Conservation (phyloP, 306 rosid species). For the Purshia tridentata region DNA sequence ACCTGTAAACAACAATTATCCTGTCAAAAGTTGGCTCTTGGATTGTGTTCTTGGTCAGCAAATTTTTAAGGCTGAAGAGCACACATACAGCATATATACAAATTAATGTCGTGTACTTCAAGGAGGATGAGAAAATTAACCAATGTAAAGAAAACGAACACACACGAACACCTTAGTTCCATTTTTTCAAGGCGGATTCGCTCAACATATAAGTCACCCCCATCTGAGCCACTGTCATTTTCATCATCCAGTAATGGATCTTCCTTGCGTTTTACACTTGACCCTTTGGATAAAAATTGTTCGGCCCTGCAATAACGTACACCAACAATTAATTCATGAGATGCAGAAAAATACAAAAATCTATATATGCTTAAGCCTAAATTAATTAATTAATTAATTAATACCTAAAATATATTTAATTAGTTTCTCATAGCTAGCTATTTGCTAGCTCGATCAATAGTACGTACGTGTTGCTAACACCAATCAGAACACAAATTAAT, state of each 20-base stretch:
- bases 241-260: conserved; percentile 51
- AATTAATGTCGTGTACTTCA: not conserved
- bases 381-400: too few species aligned
- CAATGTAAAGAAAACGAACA: too few species aligned
- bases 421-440: too few species aligned
- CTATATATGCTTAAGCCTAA: too few species aligned
- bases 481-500: too few species aligned
- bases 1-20: conserved; percentile 94
- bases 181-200: conserved; percentile 83
- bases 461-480: too few species aligned
- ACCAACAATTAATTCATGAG: not conserved
- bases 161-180: conserved; percentile 76
- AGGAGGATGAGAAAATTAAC: too few species aligned
- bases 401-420: too few species aligned
- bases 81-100: conserved; percentile 23
- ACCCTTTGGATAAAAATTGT: conserved; percentile 51
- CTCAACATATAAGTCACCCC: conserved; percentile 58
- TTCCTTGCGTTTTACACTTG: conserved; percentile 37
- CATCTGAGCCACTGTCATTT: conserved; percentile 38
- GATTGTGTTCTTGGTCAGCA: conserved; percentile 67
- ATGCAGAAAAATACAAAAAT: too few species aligned
- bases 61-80: conserved; percentile 48
- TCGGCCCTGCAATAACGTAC: conserved; percentile 62
- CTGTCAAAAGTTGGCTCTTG: conserved; percentile 98
- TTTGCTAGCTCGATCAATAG: too few species aligned